Evolutionary conservation across 2,329 filamentous ascomycete genomes (phyloP), one percentile per base, ranked within the genome.

Genomic region (Magnaporthales sp.): DNA sequence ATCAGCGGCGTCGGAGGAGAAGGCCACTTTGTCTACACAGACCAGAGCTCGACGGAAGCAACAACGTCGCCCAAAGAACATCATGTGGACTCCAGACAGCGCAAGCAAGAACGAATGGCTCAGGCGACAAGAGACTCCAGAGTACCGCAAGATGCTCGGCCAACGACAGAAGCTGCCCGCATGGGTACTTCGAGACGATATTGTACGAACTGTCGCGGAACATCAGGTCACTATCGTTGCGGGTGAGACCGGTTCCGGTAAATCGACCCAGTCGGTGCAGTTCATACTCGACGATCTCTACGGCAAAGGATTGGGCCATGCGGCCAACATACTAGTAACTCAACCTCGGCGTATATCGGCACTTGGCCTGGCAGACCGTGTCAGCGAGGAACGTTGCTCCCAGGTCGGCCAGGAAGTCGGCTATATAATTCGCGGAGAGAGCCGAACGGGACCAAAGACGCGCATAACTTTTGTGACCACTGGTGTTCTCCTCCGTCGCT

Each of bases 391-490:
- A 77, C 86, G 95, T 68, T 96, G 92, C 75, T 30, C 86, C 9
- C 46, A 54, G n/a, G 89, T 97, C 11, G 94, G 95, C 4, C 88
- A 92, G 63, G 94, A 98, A 76, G 89, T 98, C 46, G 94, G 94
- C 6, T 98, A 96, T 75, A 86, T 89, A 7, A 97, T 99, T 71
- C 89, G 94, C 68, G 94, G 94, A 70, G 94, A 98, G 75, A 94
- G 90, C 38, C 93, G 90, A 72, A 83, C 88, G 56, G 90, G 86
- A 67, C 79, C 79, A 19, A 82, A 86, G 61, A 98, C 95, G 0
- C 94, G 90, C 77, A 96, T 98, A 72, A 97, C 91, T 0, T 98
- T 98, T 74, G 91, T 97, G 68, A 99, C 94, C 0, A 97, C 94
- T 10, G 94, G 94, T 86, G 93, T 99, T 2, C 81, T 99, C 51